phyloP scores from a whole-genome alignment of 1,139 yeast genomes.

The Debaryomyces sp. region DNA sequence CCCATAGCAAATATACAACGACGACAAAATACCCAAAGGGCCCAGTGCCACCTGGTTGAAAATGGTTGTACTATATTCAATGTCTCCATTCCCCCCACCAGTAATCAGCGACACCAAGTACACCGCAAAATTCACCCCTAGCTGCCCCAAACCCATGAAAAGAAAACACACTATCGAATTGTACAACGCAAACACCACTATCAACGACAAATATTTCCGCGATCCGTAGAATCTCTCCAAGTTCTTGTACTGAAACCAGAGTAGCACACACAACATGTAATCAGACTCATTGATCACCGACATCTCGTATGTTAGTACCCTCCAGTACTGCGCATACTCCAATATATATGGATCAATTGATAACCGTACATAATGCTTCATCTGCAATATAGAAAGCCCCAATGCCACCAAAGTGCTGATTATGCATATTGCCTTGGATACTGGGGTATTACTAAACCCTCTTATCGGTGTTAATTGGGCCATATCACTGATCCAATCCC shows the following conservation, averaged over 20 bases:
- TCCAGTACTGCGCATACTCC: slow-evolving; percentile 70
- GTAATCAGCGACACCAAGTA: slow-evolving; percentile 20
- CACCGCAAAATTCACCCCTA: slow-evolving; percentile 34
- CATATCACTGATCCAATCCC: slow-evolving; percentile 16
- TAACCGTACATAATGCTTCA: slow-evolving; percentile 56
- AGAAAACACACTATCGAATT: slow-evolving; percentile 37
- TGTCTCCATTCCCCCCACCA: slow-evolving; percentile 11
- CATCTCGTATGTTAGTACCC: slow-evolving; percentile 57
- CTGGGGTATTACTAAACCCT: slow-evolving; percentile 65
- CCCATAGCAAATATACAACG: slow-evolving; percentile 60
- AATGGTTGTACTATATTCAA: slow-evolving; percentile 28
- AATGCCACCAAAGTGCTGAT: slow-evolving; percentile 50
- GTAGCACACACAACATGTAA: slow-evolving; percentile 51
- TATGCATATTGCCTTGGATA: slow-evolving; percentile 50
- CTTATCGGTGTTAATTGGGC: slow-evolving; percentile 44
- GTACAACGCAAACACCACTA: slow-evolving; percentile 35
- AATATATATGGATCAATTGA: slow-evolving; percentile 61
- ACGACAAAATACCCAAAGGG: slow-evolving; percentile 63
- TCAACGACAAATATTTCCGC: slow-evolving; percentile 51
- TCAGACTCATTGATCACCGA: slow-evolving; percentile 69
- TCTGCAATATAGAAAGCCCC: slow-evolving; percentile 54
- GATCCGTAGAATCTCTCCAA: slow-evolving; percentile 70
- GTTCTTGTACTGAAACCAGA: slow-evolving; percentile 61
- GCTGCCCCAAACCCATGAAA: slow-evolving; percentile 42
- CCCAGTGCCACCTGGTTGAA: slow-evolving; percentile 54